Evolutionary conservation across 345 rosid species (phyloP), one percentile per base, ranked within the genome.

Genomic region (Xanthoceras sorbifolium): DNA sequence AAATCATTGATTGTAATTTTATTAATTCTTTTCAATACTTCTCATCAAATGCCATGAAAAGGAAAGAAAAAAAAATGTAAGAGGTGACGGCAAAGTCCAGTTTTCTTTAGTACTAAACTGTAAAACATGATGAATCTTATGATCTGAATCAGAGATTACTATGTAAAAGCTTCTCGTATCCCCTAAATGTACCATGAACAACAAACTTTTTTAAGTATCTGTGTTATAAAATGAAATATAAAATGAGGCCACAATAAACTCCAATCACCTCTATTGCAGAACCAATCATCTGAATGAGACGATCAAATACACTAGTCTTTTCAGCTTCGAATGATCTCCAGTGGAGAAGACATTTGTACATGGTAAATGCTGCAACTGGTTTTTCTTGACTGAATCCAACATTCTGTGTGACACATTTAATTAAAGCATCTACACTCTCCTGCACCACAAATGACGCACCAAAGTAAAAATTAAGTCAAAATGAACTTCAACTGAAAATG

Each of bases 261-360:
- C 11, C 74, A 55, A 57, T 77, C 80, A 92, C 99, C 98, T 91
- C 97, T 62, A 96, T 87, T 31, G 97, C 97, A 68, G 94, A 88
- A 73, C 95, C 97, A 82, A 93, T 89, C 88, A 90, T 74, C 80
- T 90, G 94, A 89, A 96, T 92, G 69, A 96, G 91, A 64, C 93
- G 94, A 81, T 96, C 99, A 82, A 96, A 96, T 31, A 93, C 89
- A 80, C 91, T 96, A 46, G 97, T 93, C 85, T 83, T 93, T 77
- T 96, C 98, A 67, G 92, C 94, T 86, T 93, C 99, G 78, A 96
- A 91, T 64, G 89, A 80, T 86, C 80, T 91, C 97, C 99, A 93
- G 76, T 90, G 88, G 67, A 95, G 89, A 82, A 95, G 97, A 82
- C 99, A 95, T 85, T 84, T 93, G 85, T 95, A 95, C 32, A 93